These are phyloP conservation scores for Taphrina flavorubra DNA, from an alignment of 1,139 yeast species.

Conservation along the genomic window DNA sequence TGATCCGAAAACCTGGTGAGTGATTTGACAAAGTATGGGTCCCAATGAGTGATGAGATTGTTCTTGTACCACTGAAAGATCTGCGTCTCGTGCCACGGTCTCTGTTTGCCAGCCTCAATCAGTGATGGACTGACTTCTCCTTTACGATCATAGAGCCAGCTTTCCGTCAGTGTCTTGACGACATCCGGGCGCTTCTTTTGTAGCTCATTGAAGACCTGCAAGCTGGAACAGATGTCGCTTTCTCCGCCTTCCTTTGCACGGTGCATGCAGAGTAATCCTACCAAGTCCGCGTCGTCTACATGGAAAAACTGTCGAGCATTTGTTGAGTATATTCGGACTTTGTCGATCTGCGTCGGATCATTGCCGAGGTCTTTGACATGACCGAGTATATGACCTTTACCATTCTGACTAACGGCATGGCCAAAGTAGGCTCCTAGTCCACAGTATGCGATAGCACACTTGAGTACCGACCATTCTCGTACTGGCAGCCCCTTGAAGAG, in stretches of 20 bases:
- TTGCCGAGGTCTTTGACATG: conserved; percentile 36
- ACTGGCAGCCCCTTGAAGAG: conserved; percentile 37
- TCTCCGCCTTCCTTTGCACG: conserved; percentile 36
- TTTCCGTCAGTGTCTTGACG: conserved; percentile 28
- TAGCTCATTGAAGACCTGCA: conserved; percentile 28
- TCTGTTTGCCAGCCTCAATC: conserved; percentile 16
- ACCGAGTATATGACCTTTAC: conserved; percentile 30
- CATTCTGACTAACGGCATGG: conserved; percentile 31
- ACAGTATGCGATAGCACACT: conserved; percentile 19
- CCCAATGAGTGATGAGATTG: conserved; percentile 33
- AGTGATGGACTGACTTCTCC: conserved; percentile 27
- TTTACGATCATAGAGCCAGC: conserved; percentile 35
- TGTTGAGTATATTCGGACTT: conserved; percentile 34
- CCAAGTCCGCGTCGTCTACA: conserved; percentile 29
- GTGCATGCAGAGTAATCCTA: conserved; percentile 33
- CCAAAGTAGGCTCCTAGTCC: conserved; percentile 34
- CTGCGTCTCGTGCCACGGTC: conserved; percentile 23
- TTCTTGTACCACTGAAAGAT: conserved; percentile 24
- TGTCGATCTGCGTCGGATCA: conserved; percentile 33
- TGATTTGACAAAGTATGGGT: conserved; percentile 38
- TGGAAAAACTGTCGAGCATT: conserved; percentile 36
- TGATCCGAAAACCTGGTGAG: conserved; percentile 26
- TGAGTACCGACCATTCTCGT: conserved; percentile 18
- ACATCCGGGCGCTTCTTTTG: conserved; percentile 35
- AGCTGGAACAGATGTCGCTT: conserved; percentile 24